Percentiles rank a stretch among this genome's conserved stretches.
Conservation (phyloP, 177 flowering plant genomes). For the Telopea speciosissima region DNA sequence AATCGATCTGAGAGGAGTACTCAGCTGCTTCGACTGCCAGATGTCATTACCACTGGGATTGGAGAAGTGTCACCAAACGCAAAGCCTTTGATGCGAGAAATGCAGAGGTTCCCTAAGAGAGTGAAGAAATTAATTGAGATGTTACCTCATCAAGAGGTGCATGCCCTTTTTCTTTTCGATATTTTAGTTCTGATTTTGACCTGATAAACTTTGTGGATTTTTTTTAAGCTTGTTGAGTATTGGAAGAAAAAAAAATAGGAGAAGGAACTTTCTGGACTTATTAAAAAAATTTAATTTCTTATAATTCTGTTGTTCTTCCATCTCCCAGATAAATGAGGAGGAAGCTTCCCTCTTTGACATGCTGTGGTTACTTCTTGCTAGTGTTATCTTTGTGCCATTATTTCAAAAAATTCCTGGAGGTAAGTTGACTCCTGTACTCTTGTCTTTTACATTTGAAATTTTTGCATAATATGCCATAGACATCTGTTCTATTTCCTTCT, state of each 20-base stretch:
- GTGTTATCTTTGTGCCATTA: conserved; percentile 97
- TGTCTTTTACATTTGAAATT: too few species aligned
- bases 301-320: background rate
- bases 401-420: conserved; percentile 99
- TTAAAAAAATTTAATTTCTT: background rate
- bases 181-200: conserved; percentile 5
- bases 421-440: conserved; percentile 17
- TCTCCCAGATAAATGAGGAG: conserved; percentile 82
- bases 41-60: conserved; percentile 49
- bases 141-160: conserved; percentile 92
- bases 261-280: too few species aligned
- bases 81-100: conserved; percentile 60
- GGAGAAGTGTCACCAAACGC: conserved; percentile 85
- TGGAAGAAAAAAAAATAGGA: too few species aligned
- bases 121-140: conserved; percentile 61
- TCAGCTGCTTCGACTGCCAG: conserved; percentile 66
- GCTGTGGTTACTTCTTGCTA: conserved; percentile 93
- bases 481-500: too few species aligned
- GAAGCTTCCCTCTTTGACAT: conserved; percentile 95
- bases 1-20: conserved; percentile 52
- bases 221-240: background rate
- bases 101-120: conserved; percentile 62
- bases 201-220: background rate
- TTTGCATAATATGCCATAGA: too few species aligned
- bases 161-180: conserved; percentile 3